Base-by-base conservation (phyloP, 805 yeast genomes). In the Yueomyces sinensis region DNA sequence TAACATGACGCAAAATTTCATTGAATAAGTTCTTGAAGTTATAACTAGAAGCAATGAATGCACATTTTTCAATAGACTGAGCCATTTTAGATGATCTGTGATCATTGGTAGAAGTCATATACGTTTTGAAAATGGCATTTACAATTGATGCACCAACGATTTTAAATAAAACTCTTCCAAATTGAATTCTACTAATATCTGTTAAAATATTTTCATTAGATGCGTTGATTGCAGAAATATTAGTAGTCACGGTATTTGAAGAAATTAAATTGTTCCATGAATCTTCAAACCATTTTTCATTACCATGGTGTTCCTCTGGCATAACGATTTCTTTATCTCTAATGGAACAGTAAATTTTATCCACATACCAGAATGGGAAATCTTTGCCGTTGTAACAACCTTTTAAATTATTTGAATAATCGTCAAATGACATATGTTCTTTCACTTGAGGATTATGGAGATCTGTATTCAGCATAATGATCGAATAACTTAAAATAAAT, bases 231-330 rank as follows among this genome's bases (percentile, higher is more conserved):
- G 38, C 33, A 9, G 45, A 39, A 14, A 49, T 40, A 32, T 54
- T 40, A 4, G 54, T 51, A 9, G 52, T 27, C 0, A 59, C 59
- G 5, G 56, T 50, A 27, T 60, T 55, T 1, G 56, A 50, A 17
- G 56, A 56, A 27, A 81, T 69, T 41, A 79, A 54, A 38, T 77
- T 74, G 43, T 76, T 76, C 91, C 91, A 81, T n/a, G 70, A 61
- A 48, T 80, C 86, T 49, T 86, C 95, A 55, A 86, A 87, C 75
- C 94, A 79, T 50, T 80, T 83, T 22, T 83, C 80, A 9, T 86
- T 81, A 9, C 87, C 89, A 51, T 83, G 91, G 46, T 87, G 95
- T 49, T 89, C 97, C 46, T 89, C 96, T 0, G 97, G 96, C 86
- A 91, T 82, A 32, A 89, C 83, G 41, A 89, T 89, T 54, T 89